Evolutionary conservation across 805 yeast species (phyloP).

Genomic region (Wickerhamomyces strasburgensis): DNA sequence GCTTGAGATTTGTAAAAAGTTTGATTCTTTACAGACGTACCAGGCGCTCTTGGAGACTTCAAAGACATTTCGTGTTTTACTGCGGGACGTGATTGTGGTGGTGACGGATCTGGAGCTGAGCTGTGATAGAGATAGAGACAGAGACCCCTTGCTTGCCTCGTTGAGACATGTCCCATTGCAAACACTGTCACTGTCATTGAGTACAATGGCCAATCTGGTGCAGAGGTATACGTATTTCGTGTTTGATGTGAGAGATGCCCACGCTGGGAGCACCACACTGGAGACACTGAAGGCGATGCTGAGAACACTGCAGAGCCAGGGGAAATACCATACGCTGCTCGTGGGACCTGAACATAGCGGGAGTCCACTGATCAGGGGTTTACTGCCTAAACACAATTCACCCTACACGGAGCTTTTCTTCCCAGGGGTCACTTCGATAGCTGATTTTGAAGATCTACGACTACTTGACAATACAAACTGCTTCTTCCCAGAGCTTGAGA

Average conservation of each 20-base stretch:
- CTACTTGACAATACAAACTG: conserved; percentile 21
- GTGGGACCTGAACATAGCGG: conserved; percentile 5
- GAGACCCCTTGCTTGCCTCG: neutral
- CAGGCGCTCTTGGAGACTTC: conserved; percentile 10
- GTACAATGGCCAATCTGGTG: conserved; percentile 4
- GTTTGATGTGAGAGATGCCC: conserved; percentile 8
- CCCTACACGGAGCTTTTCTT: conserved; percentile 16
- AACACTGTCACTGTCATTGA: conserved; percentile 6
- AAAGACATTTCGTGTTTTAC: conserved; percentile 2
- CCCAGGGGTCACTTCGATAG: conserved; percentile 10
- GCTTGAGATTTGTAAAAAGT: conserved; percentile 6
- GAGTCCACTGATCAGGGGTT: conserved; percentile 9
- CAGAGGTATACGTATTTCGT: conserved; percentile 13
- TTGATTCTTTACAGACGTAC: conserved; percentile 10
- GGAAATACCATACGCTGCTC: conserved; percentile 13
- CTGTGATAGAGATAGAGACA: conserved; percentile 2
- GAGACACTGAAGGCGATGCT: conserved; percentile 14
- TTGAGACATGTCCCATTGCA: conserved; percentile 6
- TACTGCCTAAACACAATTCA: conserved; percentile 19
- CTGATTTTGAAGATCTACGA: conserved; percentile 20
- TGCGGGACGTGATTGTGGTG: conserved; percentile 12
- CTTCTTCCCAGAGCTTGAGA: conserved; percentile 11
- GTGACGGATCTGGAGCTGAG: no score
- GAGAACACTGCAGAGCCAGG: conserved; percentile 7
- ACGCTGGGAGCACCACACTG: conserved; percentile 2